Conservation (phyloP, 768 basidiomycete species). For the Pholiota conissans region DNA sequence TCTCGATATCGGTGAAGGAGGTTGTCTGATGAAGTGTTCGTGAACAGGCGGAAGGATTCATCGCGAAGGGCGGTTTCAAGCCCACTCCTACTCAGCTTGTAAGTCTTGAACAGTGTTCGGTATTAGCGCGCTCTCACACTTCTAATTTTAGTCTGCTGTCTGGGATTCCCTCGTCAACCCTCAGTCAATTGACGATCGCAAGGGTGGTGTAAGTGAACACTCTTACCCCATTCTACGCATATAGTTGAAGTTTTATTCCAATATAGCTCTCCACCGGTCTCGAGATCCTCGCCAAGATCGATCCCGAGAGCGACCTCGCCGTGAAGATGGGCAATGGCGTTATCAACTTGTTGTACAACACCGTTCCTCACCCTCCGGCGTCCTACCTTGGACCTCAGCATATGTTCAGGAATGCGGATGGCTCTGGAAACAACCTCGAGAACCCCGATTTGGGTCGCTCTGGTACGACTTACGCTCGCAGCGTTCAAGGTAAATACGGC, state of each 20-base stretch:
- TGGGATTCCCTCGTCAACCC: slow-evolving; percentile 9
- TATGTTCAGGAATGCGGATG: slow-evolving; percentile 36
- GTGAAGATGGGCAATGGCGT: slow-evolving; percentile 14
- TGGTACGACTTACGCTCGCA: slow-evolving; percentile 52
- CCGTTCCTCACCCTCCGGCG: slow-evolving; percentile 53
- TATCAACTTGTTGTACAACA: slow-evolving; percentile 51
- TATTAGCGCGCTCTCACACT: background rate
- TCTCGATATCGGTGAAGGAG: background rate
- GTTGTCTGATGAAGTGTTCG: background rate
- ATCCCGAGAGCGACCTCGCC: slow-evolving; percentile 7
- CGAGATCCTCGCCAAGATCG: slow-evolving; percentile 12
- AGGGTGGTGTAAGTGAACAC: slow-evolving; percentile 13
- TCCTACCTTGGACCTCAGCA: slow-evolving; percentile 32
- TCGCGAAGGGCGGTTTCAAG: slow-evolving; percentile 10
- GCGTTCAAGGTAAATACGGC: slow-evolving; percentile 44
- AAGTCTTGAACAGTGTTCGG: background rate
- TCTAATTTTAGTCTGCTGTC: slow-evolving; percentile 14
- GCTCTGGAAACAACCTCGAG: slow-evolving; percentile 39
- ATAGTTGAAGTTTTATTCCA: background rate
- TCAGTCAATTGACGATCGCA: slow-evolving; percentile 12
- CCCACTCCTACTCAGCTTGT: slow-evolving; percentile 13
- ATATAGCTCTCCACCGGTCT: slow-evolving; percentile 16
- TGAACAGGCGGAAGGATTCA: slow-evolving; percentile 7
- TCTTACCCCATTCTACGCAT: background rate
- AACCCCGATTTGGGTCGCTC: slow-evolving; percentile 49